Evolutionary conservation across 179 eudicot species (phyloP).

Genomic region (Beta lomatogona): DNA sequence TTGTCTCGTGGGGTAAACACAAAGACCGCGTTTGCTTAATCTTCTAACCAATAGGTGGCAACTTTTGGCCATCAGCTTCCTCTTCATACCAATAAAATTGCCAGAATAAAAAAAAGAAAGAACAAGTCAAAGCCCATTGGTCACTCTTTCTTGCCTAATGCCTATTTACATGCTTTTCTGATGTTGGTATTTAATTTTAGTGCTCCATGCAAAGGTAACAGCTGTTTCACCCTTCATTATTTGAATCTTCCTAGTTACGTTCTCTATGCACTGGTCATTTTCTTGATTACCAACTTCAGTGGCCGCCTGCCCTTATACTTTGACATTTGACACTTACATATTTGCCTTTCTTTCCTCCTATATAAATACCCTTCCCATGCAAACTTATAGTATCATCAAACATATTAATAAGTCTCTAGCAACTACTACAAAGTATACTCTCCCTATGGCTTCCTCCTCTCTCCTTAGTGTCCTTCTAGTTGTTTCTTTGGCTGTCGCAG

Average conservation of each 20-base stretch:
- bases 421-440: not conserved
- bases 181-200: not conserved
- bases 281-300: conserved; percentile 24
- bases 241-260: conserved; percentile 19
- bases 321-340: not conserved
- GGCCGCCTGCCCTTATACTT: conserved; percentile 26
- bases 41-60: not conserved
- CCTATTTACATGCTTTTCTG: not conserved
- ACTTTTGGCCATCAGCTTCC: not conserved
- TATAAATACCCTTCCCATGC: conserved; percentile 27
- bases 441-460: conserved; percentile 3
- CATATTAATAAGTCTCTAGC: too few relatives aligned
- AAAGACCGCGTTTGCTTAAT: not conserved
- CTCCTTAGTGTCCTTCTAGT: conserved; percentile 18
- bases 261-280: not conserved
- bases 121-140: not conserved
- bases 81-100: not conserved
- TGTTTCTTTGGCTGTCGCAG: conserved; percentile 1
- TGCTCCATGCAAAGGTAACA: conserved; percentile 17
- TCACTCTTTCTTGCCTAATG: not conserved
- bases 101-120: too few relatives aligned
- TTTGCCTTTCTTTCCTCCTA: too few relatives aligned
- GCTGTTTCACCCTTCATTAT: not conserved
- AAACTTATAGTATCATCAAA: conserved; percentile 15
- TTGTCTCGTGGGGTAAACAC: conserved; percentile 1